These are phyloP conservation scores for Aspergillus spinulosporus DNA, from an alignment of 2,329 filamentous ascomycete genomes.

Conservation along the genomic window DNA sequence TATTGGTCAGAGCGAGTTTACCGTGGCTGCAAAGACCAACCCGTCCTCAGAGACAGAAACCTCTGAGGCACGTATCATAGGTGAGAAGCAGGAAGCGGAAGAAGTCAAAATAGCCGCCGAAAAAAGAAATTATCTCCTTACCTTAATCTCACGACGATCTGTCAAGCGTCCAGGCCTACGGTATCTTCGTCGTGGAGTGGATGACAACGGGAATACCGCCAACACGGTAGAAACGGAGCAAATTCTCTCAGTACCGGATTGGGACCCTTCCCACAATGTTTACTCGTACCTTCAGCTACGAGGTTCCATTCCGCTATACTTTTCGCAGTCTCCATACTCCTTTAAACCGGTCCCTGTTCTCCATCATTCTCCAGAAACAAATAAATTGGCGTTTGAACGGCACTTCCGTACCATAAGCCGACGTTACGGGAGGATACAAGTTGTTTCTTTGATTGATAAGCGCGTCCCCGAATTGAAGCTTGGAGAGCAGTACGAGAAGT, in stretches of 20 bases:
- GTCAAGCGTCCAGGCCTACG: constrained; percentile 82
- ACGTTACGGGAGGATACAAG: constrained; percentile 74
- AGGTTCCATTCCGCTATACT: constrained; percentile 91
- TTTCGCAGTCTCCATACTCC: constrained; percentile 90
- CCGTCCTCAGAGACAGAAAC: constrained; percentile 15
- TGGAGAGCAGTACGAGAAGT: constrained; percentile 73
- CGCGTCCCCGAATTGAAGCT: constrained; percentile 78
- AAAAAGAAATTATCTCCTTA: constrained; percentile 68
- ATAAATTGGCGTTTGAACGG: constrained; percentile 72
- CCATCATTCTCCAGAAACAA: constrained; percentile 77
- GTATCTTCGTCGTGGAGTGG: constrained; percentile 85
- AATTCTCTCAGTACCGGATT: constrained; percentile 71
- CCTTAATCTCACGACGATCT: constrained; percentile 85
- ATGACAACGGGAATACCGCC: constrained; percentile 83
- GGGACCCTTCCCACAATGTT: constrained; percentile 61
- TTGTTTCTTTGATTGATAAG: constrained; percentile 85
- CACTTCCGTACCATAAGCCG: constrained; percentile 72
- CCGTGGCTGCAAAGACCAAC: constrained; percentile 55
- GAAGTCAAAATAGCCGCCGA: constrained; percentile 27
- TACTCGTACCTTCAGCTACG: constrained; percentile 86
- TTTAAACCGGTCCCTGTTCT: constrained; percentile 83
- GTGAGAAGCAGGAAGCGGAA: constrained; percentile 42
- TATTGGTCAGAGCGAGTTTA: constrained; percentile 80
- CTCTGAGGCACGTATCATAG: constrained; percentile 38
- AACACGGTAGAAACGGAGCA: constrained; percentile 96